Conservation (phyloP, 1,139 yeast species). For the Candida sojae region DNA sequence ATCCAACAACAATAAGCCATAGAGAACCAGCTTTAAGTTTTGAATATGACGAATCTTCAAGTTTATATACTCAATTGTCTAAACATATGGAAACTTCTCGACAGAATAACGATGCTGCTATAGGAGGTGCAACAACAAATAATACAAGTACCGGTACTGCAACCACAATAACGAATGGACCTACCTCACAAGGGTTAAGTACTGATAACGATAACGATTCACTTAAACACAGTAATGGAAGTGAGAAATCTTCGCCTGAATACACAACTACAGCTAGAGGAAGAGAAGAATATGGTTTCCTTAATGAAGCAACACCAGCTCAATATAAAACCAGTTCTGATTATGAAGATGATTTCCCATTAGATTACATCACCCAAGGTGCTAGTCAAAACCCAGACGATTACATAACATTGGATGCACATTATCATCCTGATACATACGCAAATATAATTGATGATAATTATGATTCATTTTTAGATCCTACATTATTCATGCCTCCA, state of each 20-base stretch:
- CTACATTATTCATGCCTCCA: constrained; percentile 23
- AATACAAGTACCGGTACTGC: neutral
- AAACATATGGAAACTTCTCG: constrained; percentile 45
- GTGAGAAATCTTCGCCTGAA: constrained; percentile 20
- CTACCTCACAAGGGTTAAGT: neutral
- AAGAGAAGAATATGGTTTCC: constrained; percentile 21
- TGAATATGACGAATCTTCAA: constrained; percentile 49
- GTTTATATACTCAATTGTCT: constrained; percentile 50
- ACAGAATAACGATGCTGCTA: constrained; percentile 8
- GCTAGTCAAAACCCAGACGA: constrained; percentile 22
- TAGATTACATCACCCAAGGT: constrained; percentile 51
- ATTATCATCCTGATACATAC: constrained; percentile 24
- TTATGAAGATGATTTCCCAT: constrained; percentile 66
- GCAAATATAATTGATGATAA: constrained; percentile 26
- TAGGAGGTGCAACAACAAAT: constrained; percentile 4
- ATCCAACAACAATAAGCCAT: constrained; percentile 60
- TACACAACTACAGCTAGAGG: constrained; percentile 16
- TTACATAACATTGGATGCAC: constrained; percentile 36
- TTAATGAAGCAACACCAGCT: constrained; percentile 27
- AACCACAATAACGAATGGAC: neutral
- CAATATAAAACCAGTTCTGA: constrained; percentile 23
- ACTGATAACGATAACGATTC: constrained; percentile 4
- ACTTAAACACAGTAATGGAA: constrained; percentile 6
- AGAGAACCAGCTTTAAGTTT: constrained; percentile 68
- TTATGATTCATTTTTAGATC: constrained; percentile 31